A percentile compares a stretch with the other conserved stretches of the same genome.
phyloP scores from a whole-genome alignment of 768 basidiomycete species.

The Coprinopsis sp. region DNA sequence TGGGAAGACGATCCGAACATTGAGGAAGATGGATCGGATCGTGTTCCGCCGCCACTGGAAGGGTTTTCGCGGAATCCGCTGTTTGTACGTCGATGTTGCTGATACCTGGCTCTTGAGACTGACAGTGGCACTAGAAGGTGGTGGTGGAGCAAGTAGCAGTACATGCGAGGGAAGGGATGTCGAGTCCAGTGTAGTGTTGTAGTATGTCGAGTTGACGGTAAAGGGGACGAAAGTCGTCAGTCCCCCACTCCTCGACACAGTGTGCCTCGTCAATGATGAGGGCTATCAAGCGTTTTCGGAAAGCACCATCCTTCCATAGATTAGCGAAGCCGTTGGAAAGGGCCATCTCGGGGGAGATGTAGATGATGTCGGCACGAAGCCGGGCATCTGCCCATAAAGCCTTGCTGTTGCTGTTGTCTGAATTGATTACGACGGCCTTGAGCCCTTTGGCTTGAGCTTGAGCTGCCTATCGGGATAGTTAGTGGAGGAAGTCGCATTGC shows the following conservation, averaged over 20 bases:
- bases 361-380: slow-evolving; percentile 13
- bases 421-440: slow-evolving; percentile 21
- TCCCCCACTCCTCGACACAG: slow-evolving; percentile 29
- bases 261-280: slow-evolving; percentile 30
- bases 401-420: slow-evolving; percentile 18
- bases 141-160: slow-evolving; percentile 21
- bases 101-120: too few relatives aligned
- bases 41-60: slow-evolving; percentile 5
- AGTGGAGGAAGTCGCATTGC: background rate
- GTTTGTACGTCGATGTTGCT: slow-evolving; percentile 12
- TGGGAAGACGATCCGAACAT: slow-evolving; percentile 16
- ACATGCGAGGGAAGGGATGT: slow-evolving; percentile 24
- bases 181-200: slow-evolving; percentile 20
- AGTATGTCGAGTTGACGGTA: slow-evolving; percentile 20
- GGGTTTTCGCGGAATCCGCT: slow-evolving; percentile 21
- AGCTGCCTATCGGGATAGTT: slow-evolving; percentile 10
- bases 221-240: slow-evolving; percentile 20
- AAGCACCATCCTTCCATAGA: slow-evolving; percentile 24
- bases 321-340: slow-evolving; percentile 19
- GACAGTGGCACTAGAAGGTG: slow-evolving; percentile 25
- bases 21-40: slow-evolving; percentile 12
- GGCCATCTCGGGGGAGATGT: slow-evolving; percentile 24
- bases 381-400: slow-evolving; percentile 15
- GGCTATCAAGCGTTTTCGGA: slow-evolving; percentile 19
- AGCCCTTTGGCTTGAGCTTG: slow-evolving; percentile 22